Conservation (phyloP, 257 asterid species). For the Plantago major region DNA sequence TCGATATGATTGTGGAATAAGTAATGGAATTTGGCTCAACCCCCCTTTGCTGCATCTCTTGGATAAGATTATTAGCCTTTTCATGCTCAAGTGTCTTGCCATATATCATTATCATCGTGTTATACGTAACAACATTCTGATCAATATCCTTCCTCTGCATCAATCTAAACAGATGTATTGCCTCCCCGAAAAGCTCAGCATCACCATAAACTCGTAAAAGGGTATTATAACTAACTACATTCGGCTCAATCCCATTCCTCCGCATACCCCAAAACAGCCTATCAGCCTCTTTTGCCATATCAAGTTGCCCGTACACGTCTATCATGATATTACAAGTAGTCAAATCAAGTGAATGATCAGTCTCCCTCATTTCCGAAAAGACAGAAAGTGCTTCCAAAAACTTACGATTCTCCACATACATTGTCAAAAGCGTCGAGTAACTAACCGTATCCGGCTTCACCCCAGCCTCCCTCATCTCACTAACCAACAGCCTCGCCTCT, state of each 20-base stretch:
- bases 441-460: slow-evolving; percentile 77
- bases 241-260: slow-evolving; percentile 78
- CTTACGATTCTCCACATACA: slow-evolving; percentile 71
- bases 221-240: slow-evolving; percentile 84
- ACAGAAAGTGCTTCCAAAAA: slow-evolving; percentile 76
- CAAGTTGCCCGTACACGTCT: slow-evolving; percentile 91
- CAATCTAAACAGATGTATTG: slow-evolving; percentile 84
- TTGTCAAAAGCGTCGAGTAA: slow-evolving; percentile 69
- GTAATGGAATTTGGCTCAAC: slow-evolving; percentile 87
- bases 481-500: slow-evolving; percentile 58
- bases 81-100: slow-evolving; percentile 94
- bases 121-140: slow-evolving; percentile 90
- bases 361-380: slow-evolving; percentile 76
- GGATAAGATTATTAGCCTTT: slow-evolving; percentile 84
- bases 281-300: slow-evolving; percentile 94
- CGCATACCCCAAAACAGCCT: slow-evolving; percentile 92
- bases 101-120: slow-evolving; percentile 87
- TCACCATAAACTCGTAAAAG: slow-evolving; percentile 86
- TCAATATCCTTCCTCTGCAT: slow-evolving; percentile 87
- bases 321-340: slow-evolving; percentile 92
- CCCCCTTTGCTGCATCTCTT: slow-evolving; percentile 76
- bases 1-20: slow-evolving; percentile 85
- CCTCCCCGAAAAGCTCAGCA: slow-evolving; percentile 94
- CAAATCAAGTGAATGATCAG: slow-evolving; percentile 56
- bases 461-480: slow-evolving; percentile 65